Base-by-base conservation (phyloP, 1,139 yeast species). In the Yamadazyma membranifaciens region DNA sequence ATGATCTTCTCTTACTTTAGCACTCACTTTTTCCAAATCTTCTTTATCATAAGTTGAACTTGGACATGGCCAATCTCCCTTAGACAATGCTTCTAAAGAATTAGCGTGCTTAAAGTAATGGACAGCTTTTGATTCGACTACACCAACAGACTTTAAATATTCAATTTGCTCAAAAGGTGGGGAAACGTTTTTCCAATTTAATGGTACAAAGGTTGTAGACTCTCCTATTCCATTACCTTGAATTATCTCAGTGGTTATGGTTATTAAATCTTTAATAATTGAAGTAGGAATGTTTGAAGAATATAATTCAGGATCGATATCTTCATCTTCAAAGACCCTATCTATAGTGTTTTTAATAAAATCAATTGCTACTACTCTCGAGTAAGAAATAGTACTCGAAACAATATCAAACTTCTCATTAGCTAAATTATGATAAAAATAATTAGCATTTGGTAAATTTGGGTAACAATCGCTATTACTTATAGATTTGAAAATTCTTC, bases 131-230 rank as follows among this genome's bases (percentile, higher is more conserved):
- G 56, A 50, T 12, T 62, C 67, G 1, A 66, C 34, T 38, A 79
- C 49, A 1, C 85, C 86, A n/a, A 70, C 50, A 1, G 60, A 56
- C 9, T 58, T 56, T 37, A 83, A 59, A 46, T 75, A 78, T 5
- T 71, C 67, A 7, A 76, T 58, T 48, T 78, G 76, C 9, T 67
- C 67, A n/a, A 66, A 63, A 0, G 86, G 74, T 9, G 83, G 82
- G 4, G 70, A 58, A 3, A 80, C 78, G 33, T 70, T 68, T 32
- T 64, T 61, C 63, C 78, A 69, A 13, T 67, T 59, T 26, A 81
- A 62, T 6, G 78, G 76, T 38, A 71, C 67, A 34, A 65, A 65
- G 2, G 31, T 33, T 6, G 38, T 36, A 5, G 35, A 36, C 24
- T 42, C 40, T 6, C 35, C 34, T 6, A 33, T 24, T 2, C 44